Base-by-base conservation (phyloP, 257 asterid species). In the Plantago major region DNA sequence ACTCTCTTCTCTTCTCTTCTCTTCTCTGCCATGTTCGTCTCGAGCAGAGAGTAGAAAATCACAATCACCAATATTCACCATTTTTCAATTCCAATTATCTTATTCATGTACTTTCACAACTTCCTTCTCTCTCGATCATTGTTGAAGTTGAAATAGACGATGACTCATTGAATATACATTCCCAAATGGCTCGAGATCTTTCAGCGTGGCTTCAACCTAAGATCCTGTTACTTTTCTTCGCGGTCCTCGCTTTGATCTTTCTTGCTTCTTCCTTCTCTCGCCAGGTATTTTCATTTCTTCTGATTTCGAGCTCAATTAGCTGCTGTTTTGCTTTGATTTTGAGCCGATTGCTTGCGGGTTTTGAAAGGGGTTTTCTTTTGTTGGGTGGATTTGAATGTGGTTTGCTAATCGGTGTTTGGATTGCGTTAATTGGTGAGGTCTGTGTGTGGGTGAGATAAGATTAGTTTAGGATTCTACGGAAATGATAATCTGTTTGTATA, bases 151-250 rank as follows among this genome's bases (percentile, higher is more conserved):
- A 47, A 55, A 30, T 19, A 28, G 16, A n/a, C 15, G 54, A 64
- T 74, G 84, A 73, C 55, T 53, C 66, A 62, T 63, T 66, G 70
- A 26, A 63, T 77, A 69, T 0, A 33, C 40, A 33, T 7, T 4
- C 40, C 3, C 40, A 4, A 42, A 90, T 88, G 98, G 83, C 81
- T 70, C 74, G 94, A 65, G 92, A 74, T 81, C 82, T 88, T 80
- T 85, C 87, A 46, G 82, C n/a, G 45, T 61, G 84, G 72, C 30
- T 90, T 42, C 96, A 84, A 66, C 90, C 95, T 13, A 80, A 82
- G 73, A 69, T 69, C 71, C 68, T 88, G 42, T 69, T 88, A 66
- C 67, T 85, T 67, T 67, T 84, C 74, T 62, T 74, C 54, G 79
- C 78, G 62, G 86, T 74, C 66, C 60, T 80, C 12, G 62, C 74